phyloP scores from a whole-genome alignment of 371 early-diverging fungal species.

The Apophysomyces ossiformis region DNA sequence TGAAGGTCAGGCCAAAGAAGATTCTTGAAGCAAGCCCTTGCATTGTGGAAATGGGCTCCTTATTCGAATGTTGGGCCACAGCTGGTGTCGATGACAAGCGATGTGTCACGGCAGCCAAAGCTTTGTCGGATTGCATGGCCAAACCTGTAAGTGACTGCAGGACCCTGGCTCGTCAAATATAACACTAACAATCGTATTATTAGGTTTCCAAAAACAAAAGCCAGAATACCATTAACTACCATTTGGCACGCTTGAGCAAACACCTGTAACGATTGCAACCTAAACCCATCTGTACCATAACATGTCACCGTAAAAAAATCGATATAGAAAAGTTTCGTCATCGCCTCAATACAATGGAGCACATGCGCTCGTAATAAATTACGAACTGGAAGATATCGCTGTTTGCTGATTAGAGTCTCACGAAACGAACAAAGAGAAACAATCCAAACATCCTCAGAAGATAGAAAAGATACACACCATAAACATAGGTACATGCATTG shows the following conservation, averaged over 20 bases:
- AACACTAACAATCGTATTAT: not conserved
- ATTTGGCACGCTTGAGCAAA: conserved; percentile 70
- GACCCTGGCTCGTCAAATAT: not conserved
- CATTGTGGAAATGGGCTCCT: conserved; percentile 67
- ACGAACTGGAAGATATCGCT: not conserved
- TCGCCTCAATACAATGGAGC: not conserved
- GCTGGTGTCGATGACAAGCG: conserved; percentile 63
- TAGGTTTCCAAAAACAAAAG: conserved; percentile 58
- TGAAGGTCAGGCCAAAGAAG: conserved; percentile 70
- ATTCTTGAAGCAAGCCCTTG: conserved; percentile 63
- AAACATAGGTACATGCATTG: not conserved
- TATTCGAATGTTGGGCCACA: conserved; percentile 72
- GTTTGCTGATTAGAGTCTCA: not conserved
- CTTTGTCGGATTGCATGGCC: conserved; percentile 66
- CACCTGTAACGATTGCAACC: conserved; percentile 49
- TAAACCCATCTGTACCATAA: conserved; percentile 1
- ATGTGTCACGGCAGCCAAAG: conserved; percentile 58
- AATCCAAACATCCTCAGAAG: too few relatives aligned
- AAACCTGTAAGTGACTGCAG: conserved; percentile 55
- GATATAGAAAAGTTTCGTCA: conserved; percentile 3
- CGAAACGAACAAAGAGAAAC: not conserved
- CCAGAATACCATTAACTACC: conserved; percentile 68
- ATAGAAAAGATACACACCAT: not conserved
- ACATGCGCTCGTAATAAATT: not conserved
- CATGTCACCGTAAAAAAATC: not conserved